phyloP scores from a whole-genome alignment of 805 yeast genomes.

The Lachancea waltii region DNA sequence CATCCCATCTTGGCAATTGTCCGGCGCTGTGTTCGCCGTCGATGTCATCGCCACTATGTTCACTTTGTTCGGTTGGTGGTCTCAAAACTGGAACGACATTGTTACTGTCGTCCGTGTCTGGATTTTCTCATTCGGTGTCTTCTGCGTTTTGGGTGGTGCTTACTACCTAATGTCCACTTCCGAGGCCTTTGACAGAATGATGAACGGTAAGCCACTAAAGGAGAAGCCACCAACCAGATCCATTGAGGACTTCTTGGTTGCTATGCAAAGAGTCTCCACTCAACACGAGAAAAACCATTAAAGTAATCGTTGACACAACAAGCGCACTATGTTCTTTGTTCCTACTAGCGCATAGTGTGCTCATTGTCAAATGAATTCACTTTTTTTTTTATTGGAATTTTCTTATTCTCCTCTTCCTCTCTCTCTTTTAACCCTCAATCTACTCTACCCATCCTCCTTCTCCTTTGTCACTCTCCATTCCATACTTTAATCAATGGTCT shows the following conservation, averaged over 20 bases:
- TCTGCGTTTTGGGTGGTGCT: conserved; percentile 95
- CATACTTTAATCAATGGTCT: neutral
- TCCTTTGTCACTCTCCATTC: neutral
- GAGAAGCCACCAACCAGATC: conserved; percentile 56
- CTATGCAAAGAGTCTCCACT: conserved; percentile 86
- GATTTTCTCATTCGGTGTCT: conserved; percentile 94
- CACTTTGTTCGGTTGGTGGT: conserved; percentile 95
- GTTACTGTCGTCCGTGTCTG: conserved; percentile 92
- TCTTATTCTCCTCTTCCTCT: too few species aligned
- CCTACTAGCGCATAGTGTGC: too few species aligned
- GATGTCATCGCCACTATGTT: conserved; percentile 90
- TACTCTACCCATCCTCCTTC: neutral
- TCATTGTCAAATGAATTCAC: too few species aligned
- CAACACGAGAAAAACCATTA: conserved; percentile 78
- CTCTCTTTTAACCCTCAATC: too few species aligned
- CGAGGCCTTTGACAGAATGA: conserved; percentile 70
- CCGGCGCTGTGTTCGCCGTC: conserved; percentile 88
- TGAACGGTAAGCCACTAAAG: conserved; percentile 72
- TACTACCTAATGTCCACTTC: conserved; percentile 88
- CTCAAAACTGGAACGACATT: conserved; percentile 94
- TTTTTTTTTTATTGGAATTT: too few species aligned
- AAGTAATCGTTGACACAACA: too few species aligned
- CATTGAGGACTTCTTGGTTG: conserved; percentile 75
- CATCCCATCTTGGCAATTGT: conserved; percentile 90
- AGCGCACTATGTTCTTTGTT: too few species aligned